These are phyloP conservation scores for Orbilia ellipsospora DNA, from an alignment of 2,329 filamentous ascomycete species.

Conservation along the genomic window DNA sequence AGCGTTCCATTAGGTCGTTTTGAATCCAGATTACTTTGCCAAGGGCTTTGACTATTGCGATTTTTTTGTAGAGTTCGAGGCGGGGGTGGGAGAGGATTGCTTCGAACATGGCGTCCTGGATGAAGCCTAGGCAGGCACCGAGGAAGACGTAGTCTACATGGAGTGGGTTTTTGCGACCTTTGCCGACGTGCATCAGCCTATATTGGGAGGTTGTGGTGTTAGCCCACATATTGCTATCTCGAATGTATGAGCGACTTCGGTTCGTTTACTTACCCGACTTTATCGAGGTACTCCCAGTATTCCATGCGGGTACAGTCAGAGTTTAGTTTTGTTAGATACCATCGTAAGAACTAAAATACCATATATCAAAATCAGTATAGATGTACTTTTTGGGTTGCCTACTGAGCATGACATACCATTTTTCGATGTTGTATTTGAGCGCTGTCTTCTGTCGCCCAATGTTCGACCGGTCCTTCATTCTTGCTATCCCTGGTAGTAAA, in stretches of 20 bases:
- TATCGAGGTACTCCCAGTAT: conserved; percentile 86
- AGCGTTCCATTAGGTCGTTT: conserved; percentile 86
- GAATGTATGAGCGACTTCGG: too few relatives aligned
- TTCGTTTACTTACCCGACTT: conserved; percentile 71
- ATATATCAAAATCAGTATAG: neutral
- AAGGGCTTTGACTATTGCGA: conserved; percentile 78
- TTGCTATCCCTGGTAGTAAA: conserved; percentile 73
- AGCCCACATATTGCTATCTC: too few relatives aligned
- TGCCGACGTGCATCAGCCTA: conserved; percentile 64
- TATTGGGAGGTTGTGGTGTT: neutral
- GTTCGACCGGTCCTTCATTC: conserved; percentile 71
- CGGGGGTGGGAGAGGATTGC: conserved; percentile 78
- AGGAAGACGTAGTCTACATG: conserved; percentile 86
- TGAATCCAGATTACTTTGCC: conserved; percentile 89
- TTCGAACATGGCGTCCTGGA: conserved; percentile 81
- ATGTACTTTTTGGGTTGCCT: too few relatives aligned
- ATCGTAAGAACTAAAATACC: conserved; percentile 65
- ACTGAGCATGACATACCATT: conserved; percentile 31
- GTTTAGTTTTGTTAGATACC: conserved; percentile 79
- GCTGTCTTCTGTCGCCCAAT: conserved; percentile 48
- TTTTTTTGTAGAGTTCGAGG: conserved; percentile 75
- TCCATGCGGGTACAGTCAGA: conserved; percentile 79
- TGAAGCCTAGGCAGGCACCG: conserved; percentile 76
- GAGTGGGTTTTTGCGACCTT: conserved; percentile 76
- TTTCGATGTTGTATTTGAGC: conserved; percentile 53